Evolutionary conservation across 805 yeast species (phyloP).

Genomic region (Ogataea thermomethanolica): DNA sequence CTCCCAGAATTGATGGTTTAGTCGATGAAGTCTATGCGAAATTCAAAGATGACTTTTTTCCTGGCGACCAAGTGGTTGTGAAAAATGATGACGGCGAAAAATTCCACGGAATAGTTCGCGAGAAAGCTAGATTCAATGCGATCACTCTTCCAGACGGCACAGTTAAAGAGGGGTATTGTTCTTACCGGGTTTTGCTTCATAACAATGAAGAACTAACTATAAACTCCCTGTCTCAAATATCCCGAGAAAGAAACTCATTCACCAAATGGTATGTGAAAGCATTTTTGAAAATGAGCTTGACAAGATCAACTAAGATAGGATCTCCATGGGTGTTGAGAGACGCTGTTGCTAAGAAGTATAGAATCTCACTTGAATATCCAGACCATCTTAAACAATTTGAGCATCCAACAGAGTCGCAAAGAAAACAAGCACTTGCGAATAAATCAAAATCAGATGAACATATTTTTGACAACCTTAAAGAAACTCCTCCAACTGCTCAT

Average conservation of each 20-base stretch:
- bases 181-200: slow-evolving; percentile 65
- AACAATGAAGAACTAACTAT: slow-evolving; percentile 58
- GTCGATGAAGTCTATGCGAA: slow-evolving; percentile 81
- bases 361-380: slow-evolving; percentile 61
- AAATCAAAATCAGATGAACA: slow-evolving; percentile 12
- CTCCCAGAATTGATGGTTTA: slow-evolving; percentile 76
- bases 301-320: slow-evolving; percentile 78
- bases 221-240: slow-evolving; percentile 60
- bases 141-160: slow-evolving; percentile 36
- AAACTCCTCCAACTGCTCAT: slow-evolving; percentile 35
- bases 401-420: slow-evolving; percentile 7
- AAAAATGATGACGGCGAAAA: slow-evolving; percentile 42
- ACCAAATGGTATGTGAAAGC: slow-evolving; percentile 89
- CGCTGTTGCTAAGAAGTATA: slow-evolving; percentile 65
- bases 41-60: slow-evolving; percentile 81
- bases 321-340: slow-evolving; percentile 95
- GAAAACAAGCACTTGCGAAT: slow-evolving; percentile 5
- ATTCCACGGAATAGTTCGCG: slow-evolving; percentile 64
- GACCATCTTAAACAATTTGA: slow-evolving; percentile 43
- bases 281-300: slow-evolving; percentile 74
- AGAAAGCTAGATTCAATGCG: slow-evolving; percentile 76
- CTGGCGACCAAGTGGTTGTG: slow-evolving; percentile 80
- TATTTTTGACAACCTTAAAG: slow-evolving; percentile 33
- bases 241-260: slow-evolving; percentile 80
- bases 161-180: slow-evolving; percentile 45